Base-by-base conservation (phyloP, 1,284 basidiomycete species). In the Heimioporus retisporus region DNA sequence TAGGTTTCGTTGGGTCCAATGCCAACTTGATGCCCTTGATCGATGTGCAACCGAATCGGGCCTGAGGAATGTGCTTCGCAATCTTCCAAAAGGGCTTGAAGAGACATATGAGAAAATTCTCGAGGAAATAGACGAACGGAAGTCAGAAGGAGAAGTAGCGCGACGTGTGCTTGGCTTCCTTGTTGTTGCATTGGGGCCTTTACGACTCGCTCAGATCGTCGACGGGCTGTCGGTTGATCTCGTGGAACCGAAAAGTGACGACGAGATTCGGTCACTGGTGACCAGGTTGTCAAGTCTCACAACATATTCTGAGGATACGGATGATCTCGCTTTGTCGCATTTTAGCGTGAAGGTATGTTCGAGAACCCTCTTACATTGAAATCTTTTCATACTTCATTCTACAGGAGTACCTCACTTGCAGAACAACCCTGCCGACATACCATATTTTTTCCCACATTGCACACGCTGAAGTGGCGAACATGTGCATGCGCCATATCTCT, bases 1-100 rank as follows among this genome's bases (percentile, higher is more conserved):
- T 14, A 65, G 62, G 15, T 66, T 66, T 21, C 59, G 55, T 10
- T 66, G 65, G 65, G 62, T 65, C 3, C 54, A 64, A 16, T 66
- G 65, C 40, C 65, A 66, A 23, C 16, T 66, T 2, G 65, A 63
- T 18, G 31, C n/a, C 10, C 60, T 66, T 4, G 61, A 58, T 16
- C 55, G 43, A 28, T 65, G 64, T 59, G 19, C 43, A 5, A 48
- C 53, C 25, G 28, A 14, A 18, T 18, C n/a, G 14, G 55, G 57
- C n/a, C 28, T 58, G 18, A 46, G 1, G n/a, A 51, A 48, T 54
- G 57, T 31, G 1, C 50, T 59, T 6, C 18, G 44, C 25, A 23
- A 31, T 19, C 53, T 54, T 4, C 61, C 61, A 1, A 28, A 42
- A 2, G 55, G 43, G 21, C 35, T 63, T 16, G 55, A 63, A 58